Conservation (phyloP, 2,329 filamentous ascomycete genomes). For the Blastomyces percursus region DNA sequence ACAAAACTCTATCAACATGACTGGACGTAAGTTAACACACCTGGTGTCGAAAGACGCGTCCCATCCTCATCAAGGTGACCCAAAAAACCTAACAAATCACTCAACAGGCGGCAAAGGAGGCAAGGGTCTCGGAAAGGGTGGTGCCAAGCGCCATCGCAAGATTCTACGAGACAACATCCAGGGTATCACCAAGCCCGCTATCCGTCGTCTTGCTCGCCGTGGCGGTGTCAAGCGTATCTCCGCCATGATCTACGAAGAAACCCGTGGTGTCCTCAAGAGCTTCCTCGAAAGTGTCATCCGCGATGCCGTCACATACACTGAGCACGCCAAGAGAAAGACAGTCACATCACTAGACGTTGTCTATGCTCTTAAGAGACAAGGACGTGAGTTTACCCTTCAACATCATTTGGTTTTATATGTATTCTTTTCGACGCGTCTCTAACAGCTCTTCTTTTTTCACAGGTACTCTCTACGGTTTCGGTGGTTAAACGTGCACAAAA, state of each 20-base stretch:
- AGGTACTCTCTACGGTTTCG: conserved; percentile 76
- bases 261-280: conserved; percentile 70
- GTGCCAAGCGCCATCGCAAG: conserved; percentile 98
- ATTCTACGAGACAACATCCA: conserved; percentile 99
- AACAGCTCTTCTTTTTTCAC: conserved; percentile 6
- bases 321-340: conserved; percentile 63
- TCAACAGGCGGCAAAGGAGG: conserved; percentile 77
- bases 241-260: conserved; percentile 83
- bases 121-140: conserved; percentile 96
- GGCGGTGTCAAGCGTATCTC: conserved; percentile 99
- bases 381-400: conserved; percentile 34
- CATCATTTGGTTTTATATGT: neutral
- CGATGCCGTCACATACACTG: conserved; percentile 70
- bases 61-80: conserved; percentile 6
- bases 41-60: conserved; percentile 5
- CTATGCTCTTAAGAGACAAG: conserved; percentile 54
- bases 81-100: conserved; percentile 22
- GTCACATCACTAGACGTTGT: conserved; percentile 50
- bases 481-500: conserved; percentile 52
- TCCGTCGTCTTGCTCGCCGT: conserved; percentile 96
- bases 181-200: conserved; percentile 97
- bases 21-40: conserved; percentile 44
- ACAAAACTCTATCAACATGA: conserved; percentile 39
- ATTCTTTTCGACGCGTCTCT: conserved; percentile 5
- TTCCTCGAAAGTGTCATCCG: conserved; percentile 74